Percentiles rank a stretch among this genome's conserved stretches.
Evolutionary conservation across 1,284 basidiomycete species (phyloP).

Genomic region (Ceratobasidium theobromae): DNA sequence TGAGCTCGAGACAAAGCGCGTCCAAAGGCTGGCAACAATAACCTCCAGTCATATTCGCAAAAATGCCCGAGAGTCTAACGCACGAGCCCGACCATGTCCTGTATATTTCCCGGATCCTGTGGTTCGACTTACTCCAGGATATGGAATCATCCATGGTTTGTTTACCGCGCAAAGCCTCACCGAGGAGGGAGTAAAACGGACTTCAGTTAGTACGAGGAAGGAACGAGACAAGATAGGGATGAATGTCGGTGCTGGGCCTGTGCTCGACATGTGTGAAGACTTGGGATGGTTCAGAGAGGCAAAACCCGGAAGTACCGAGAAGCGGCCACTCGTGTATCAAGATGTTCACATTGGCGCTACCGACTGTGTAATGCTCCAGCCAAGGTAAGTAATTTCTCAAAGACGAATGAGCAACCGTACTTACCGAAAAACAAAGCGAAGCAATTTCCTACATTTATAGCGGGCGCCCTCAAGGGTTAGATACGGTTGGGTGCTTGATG

Average conservation of each 20-base stretch:
- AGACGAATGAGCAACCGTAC: not conserved
- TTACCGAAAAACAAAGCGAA: conserved; percentile 48
- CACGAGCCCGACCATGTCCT: conserved; percentile 14
- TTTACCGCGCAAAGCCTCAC: not conserved
- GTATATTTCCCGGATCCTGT: conserved; percentile 15
- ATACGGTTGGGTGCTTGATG: conserved; percentile 58
- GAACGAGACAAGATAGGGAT: not conserved
- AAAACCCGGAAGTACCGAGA: too few species aligned
- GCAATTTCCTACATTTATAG: conserved; percentile 60
- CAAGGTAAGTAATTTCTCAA: conserved; percentile 49
- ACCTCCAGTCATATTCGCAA: not conserved
- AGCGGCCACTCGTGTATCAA: conserved; percentile 60
- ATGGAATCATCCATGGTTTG: not conserved
- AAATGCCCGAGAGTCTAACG: conserved; percentile 41
- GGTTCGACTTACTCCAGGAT: not conserved
- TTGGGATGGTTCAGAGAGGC: conserved; percentile 74
- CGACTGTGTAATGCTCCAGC: conserved; percentile 51
- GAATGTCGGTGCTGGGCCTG: conserved; percentile 62
- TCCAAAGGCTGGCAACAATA: too few species aligned
- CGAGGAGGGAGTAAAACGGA: not conserved
- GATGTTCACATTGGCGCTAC: conserved; percentile 47
- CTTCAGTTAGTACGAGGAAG: conserved; percentile 1
- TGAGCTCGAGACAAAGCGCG: too few species aligned
- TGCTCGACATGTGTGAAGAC: conserved; percentile 74
- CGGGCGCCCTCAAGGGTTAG: too few species aligned